phyloP scores from a whole-genome alignment of 768 basidiomycete species.

The Naganishia vaughanmartiniae region DNA sequence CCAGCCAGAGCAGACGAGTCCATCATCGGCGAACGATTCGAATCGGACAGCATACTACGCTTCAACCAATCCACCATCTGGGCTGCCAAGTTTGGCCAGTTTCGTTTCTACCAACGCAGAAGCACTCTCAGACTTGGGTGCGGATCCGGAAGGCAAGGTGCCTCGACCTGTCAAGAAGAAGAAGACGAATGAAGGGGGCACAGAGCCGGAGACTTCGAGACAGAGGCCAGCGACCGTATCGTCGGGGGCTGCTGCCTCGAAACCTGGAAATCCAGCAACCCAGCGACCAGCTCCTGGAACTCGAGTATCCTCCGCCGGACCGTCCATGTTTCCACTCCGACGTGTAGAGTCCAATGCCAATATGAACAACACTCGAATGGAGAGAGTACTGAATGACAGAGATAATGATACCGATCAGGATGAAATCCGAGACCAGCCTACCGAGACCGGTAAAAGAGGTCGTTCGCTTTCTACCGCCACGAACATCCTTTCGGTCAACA shows the following conservation, averaged over 20 bases:
- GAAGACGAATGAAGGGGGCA: neutral
- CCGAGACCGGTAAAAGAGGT: neutral
- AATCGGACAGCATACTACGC: constrained; percentile 6
- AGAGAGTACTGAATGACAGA: neutral
- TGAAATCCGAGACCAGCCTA: neutral
- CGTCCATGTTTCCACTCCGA: constrained; percentile 5
- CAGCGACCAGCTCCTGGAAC: neutral
- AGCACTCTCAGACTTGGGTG: neutral
- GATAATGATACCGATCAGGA: constrained; percentile 9
- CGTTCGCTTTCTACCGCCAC: neutral
- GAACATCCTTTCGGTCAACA: neutral
- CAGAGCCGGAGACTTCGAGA: neutral
- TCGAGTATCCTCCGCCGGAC: neutral
- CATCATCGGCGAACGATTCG: neutral
- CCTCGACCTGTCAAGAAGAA: constrained; percentile 11
- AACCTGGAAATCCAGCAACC: neutral
- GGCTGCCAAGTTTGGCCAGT: constrained; percentile 9
- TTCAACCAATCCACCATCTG: neutral
- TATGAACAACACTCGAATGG: too few relatives aligned
- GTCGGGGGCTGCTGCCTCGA: neutral
- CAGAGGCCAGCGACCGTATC: neutral
- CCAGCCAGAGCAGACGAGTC: neutral
- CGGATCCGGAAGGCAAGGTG: neutral
- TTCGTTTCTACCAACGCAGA: constrained; percentile 11
- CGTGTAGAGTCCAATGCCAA: constrained; percentile 1